These are phyloP conservation scores for Paramecium octaurelia DNA, from an alignment of 73 alveolate genomes.

Conservation along the genomic window DNA sequence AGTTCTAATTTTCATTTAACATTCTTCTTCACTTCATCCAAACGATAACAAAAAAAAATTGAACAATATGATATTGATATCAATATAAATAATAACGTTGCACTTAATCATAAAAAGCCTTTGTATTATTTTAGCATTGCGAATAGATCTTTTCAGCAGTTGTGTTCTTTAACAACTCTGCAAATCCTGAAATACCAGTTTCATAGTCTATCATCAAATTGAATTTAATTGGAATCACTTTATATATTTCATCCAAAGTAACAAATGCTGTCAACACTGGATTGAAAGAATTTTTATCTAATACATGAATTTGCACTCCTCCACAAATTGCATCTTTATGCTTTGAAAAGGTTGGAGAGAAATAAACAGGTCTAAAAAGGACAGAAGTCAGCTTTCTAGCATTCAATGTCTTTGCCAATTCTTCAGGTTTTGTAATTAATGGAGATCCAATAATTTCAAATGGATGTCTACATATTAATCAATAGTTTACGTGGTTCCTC, in stretches of 20 bases:
- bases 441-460: constrained; percentile 60
- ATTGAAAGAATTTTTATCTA: background rate
- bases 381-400: background rate
- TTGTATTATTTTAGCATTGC: background rate
- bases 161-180: background rate
- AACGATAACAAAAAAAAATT: background rate
- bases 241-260: background rate
- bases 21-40: background rate
- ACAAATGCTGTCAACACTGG: constrained; percentile 8
- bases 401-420: constrained; percentile 1
- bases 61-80: background rate
- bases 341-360: constrained; percentile 40
- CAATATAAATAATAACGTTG: background rate
- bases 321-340: constrained; percentile 37
- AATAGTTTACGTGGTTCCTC: constrained; percentile 47
- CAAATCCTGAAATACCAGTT: background rate
- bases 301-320: constrained; percentile 3
- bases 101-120: background rate
- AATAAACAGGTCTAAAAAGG: constrained; percentile 9
- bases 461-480: constrained; percentile 27
- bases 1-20: background rate
- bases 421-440: background rate
- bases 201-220: constrained; percentile 31
- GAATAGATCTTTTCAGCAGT: background rate
- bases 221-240: background rate